Base-by-base conservation (phyloP, 495 filamentous ascomycete species). In the Hyaloscypha finlandica region DNA sequence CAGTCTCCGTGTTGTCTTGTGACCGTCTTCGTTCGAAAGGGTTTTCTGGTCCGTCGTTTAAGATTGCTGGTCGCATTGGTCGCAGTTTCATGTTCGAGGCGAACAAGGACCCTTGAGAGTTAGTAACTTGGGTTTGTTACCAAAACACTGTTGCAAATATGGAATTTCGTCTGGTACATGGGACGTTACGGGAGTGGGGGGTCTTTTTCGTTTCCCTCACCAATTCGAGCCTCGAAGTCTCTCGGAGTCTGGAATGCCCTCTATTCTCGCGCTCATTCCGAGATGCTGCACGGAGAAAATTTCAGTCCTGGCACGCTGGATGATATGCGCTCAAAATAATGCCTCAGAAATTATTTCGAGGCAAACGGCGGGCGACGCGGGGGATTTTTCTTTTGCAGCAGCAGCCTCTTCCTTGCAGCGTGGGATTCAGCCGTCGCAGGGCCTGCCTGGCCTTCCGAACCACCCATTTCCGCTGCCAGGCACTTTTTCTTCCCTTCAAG, bases 381-480 rank as follows among this genome's bases (percentile, higher is more conserved):
- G 42, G 42, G 42, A 11, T 48, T 48, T 48, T 19, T 48, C 11
- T 48, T 14, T 48, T 48, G 42, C 11, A 1, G 42, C 11, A 1
- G 42, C 42, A 48, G 16, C 42, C 42, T 14, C 42, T 48, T 48
- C 42, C 42, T 14, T 48, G 42, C 11, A 48, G 42, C 42, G 42
- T 48, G 42, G 42, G 42, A 48, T 48, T 19, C 42, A 48, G 42
- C 42, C 42, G 35, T 37, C 3, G 35, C 35, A 48, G 16, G 42
- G 42, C 35, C 25, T 25, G 25, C 35, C 35, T 37, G 35, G 1
- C 35, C 35, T 48, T 48, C 42, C 42, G 42, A 48, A 11, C 42
- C 42, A 48, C 42, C 42, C 42, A 56, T 56, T 56, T 56, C 53
- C 53, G 53, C 53, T 56, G 53, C 53, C 51, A 53, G 51, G 8